Percentiles rank a stretch among this genome's conserved stretches.
phyloP scores from a whole-genome alignment of 1,284 basidiomycete species.

The Bondarzewia mesenterica region DNA sequence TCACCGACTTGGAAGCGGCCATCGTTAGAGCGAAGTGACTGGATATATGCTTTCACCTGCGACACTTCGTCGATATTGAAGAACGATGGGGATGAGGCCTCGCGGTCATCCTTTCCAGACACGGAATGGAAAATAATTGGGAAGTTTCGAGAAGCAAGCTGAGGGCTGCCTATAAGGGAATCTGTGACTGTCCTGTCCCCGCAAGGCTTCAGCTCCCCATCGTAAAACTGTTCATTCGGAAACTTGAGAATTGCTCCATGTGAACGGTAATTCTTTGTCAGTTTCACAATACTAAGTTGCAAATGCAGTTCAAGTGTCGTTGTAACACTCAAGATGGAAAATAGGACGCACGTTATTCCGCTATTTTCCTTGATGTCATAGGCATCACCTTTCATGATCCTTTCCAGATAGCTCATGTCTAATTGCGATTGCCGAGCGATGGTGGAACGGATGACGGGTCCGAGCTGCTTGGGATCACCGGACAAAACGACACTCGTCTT shows the following conservation, averaged over 20 bases:
- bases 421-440: slow-evolving; percentile 39
- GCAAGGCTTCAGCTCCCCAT: slow-evolving; percentile 38
- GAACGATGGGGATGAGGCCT: slow-evolving; percentile 56
- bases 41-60: slow-evolving; percentile 43
- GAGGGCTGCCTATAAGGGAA: slow-evolving; percentile 14
- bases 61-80: slow-evolving; percentile 54
- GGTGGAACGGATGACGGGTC: slow-evolving; percentile 42
- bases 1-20: slow-evolving; percentile 29
- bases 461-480: slow-evolving; percentile 53
- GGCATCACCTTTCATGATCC: slow-evolving; percentile 39
- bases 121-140: slow-evolving; percentile 55
- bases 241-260: slow-evolving; percentile 48
- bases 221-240: slow-evolving; percentile 50
- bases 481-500: slow-evolving; percentile 41
- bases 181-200: slow-evolving; percentile 25
- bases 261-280: slow-evolving; percentile 52
- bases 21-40: slow-evolving; percentile 22
- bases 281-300: slow-evolving; percentile 45
- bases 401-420: slow-evolving; percentile 38
- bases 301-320: slow-evolving; percentile 1
- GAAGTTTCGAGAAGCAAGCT: slow-evolving; percentile 37
- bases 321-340: neutral
- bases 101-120: slow-evolving; percentile 52
- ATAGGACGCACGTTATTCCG: slow-evolving; percentile 28
- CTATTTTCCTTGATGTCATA: slow-evolving; percentile 28